These are phyloP conservation scores for Coniochaeta hoffmannii DNA, from an alignment of 2,329 filamentous ascomycete genomes.

Conservation along the genomic window DNA sequence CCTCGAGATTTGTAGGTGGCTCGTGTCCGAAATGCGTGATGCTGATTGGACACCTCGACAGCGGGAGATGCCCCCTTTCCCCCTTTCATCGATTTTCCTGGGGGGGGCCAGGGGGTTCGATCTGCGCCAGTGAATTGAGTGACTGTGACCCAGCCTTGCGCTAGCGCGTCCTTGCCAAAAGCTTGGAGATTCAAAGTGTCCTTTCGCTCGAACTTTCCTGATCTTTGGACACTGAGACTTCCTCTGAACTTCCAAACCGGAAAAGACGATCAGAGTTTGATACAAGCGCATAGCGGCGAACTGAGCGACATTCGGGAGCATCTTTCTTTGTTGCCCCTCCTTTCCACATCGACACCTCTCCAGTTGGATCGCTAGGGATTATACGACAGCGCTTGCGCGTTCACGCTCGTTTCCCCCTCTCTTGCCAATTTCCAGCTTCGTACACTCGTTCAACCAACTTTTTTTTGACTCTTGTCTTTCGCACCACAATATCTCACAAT, in stretches of 20 bases:
- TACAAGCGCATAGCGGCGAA: background rate
- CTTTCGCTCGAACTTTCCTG: background rate
- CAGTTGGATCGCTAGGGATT: background rate
- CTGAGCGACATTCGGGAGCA: background rate
- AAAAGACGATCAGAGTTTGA: background rate
- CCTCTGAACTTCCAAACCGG: background rate
- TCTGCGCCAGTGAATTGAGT: background rate
- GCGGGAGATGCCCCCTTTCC: background rate
- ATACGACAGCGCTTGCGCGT: conserved; percentile 1
- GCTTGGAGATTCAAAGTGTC: background rate
- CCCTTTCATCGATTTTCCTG: background rate
- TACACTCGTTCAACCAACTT: conserved; percentile 15
- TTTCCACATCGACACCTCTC: background rate
- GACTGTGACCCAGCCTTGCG: background rate
- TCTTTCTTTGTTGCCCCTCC: background rate
- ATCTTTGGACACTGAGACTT: background rate
- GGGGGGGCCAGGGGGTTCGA: too few species aligned
- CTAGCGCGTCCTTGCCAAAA: background rate
- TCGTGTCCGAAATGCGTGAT: background rate
- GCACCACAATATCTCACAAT: conserved; percentile 17
- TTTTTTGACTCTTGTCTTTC: conserved; percentile 10
- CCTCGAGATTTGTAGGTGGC: conserved; percentile 2
- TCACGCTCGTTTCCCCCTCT: conserved; percentile 4
- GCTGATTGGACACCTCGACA: background rate
- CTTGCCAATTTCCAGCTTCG: conserved; percentile 10